Conservation (phyloP, 345 rosid species). For the Raphanus sativus region DNA sequence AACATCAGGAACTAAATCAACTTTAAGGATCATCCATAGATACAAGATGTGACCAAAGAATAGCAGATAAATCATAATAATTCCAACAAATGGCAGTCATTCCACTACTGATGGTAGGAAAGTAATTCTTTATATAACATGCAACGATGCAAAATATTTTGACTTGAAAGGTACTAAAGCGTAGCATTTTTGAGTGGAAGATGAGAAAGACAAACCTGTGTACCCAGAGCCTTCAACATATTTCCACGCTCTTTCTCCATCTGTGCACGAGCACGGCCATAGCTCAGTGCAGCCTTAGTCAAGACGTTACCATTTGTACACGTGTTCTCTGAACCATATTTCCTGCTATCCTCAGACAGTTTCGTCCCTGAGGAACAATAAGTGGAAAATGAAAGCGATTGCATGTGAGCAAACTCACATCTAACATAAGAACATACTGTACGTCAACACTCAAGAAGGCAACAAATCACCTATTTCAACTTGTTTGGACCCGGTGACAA, state of each 20-base stretch:
- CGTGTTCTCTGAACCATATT: slow-evolving; percentile 89
- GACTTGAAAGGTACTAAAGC: neutral
- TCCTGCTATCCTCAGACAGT: slow-evolving; percentile 88
- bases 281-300: slow-evolving; percentile 68
- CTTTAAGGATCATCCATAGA: neutral
- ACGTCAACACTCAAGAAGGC: slow-evolving; percentile 5
- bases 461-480: slow-evolving; percentile 79
- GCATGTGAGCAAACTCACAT: neutral
- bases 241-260: slow-evolving; percentile 94
- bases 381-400: neutral
- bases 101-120: neutral
- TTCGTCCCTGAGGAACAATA: slow-evolving; percentile 64
- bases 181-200: neutral
- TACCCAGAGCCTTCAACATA: slow-evolving; percentile 86
- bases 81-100: neutral
- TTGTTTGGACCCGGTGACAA: slow-evolving; percentile 87
- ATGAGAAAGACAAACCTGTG: slow-evolving; percentile 62
- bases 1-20: slow-evolving; percentile 6
- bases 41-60: neutral
- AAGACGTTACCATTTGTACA: slow-evolving; percentile 85
- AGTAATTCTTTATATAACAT: neutral
- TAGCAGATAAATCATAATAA: neutral
- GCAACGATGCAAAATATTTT: neutral
- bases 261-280: slow-evolving; percentile 76
- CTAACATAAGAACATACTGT: neutral